Conservation (phyloP, 2,329 filamentous ascomycete species). For the Microascus cirrosus region DNA sequence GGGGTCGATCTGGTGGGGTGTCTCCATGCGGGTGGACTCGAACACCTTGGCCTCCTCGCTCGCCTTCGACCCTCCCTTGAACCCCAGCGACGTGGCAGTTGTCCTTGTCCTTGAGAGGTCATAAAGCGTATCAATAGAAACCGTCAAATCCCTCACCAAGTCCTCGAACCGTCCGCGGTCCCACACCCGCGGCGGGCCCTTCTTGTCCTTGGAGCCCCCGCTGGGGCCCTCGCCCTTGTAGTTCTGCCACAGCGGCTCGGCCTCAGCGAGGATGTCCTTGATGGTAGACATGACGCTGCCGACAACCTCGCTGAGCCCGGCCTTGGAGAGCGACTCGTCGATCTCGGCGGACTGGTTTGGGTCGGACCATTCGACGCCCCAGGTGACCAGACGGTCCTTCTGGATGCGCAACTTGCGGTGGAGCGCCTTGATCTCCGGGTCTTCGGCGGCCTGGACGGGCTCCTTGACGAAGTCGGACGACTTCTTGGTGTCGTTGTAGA, state of each 20-base stretch:
- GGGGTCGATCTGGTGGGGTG: constrained; percentile 49
- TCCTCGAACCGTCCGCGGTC: constrained; percentile 67
- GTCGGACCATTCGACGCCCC: constrained; percentile 75
- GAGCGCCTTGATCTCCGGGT: constrained; percentile 59
- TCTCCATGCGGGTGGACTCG: constrained; percentile 49
- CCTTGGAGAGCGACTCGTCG: constrained; percentile 58
- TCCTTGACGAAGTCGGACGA: constrained; percentile 63
- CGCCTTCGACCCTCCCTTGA: constrained; percentile 13
- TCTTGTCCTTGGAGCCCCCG: constrained; percentile 36
- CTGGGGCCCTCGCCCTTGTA: constrained; percentile 31
- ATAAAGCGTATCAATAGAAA: constrained; percentile 69
- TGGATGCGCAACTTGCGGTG: constrained; percentile 72
- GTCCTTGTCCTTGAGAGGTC: constrained; percentile 60
- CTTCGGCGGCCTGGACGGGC: constrained; percentile 48
- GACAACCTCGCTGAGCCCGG: constrained; percentile 65
- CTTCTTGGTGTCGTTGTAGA: constrained; percentile 74
- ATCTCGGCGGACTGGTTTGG: constrained; percentile 59
- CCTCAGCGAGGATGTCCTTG: constrained; percentile 68
- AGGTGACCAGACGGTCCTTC: constrained; percentile 66
- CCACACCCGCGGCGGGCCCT: constrained; percentile 48
- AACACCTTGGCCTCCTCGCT: constrained; percentile 39
- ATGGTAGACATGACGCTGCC: constrained; percentile 71
- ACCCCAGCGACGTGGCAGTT: constrained; percentile 19
- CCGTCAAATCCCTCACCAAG: constrained; percentile 61
- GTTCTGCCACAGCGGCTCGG: constrained; percentile 59